phyloP scores from a whole-genome alignment of 306 rosid species.

The Medicago lupulina region DNA sequence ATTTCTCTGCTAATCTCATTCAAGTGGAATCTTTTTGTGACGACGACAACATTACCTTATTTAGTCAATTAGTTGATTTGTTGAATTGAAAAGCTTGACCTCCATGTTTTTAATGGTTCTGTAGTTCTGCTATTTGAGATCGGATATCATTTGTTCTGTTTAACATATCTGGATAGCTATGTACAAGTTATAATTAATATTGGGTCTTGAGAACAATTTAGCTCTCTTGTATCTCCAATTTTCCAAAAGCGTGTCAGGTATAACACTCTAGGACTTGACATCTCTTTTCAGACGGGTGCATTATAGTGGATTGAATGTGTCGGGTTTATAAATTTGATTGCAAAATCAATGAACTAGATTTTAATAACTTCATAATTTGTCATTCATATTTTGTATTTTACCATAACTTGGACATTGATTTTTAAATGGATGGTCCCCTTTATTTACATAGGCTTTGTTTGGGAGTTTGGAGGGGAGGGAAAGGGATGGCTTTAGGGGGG shows the following conservation, averaged over 20 bases:
- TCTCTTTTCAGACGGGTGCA: neutral
- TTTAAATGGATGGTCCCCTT: neutral
- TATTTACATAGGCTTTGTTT: too few relatives aligned
- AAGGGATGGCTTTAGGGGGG: too few relatives aligned
- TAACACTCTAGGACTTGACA: neutral
- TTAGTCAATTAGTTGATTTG: neutral
- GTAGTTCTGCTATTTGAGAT: neutral
- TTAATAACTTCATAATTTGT: constrained; percentile 6
- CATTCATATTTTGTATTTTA: neutral
- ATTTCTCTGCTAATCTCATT: neutral
- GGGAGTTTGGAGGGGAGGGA: too few relatives aligned
- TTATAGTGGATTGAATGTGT: neutral
- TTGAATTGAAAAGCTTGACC: constrained; percentile 8
- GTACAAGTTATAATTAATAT: constrained; percentile 1
- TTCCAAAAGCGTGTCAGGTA: neutral
- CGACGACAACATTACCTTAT: neutral
- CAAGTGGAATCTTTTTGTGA: neutral
- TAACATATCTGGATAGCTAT: neutral
- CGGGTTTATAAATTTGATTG: neutral
- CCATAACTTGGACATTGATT: neutral
- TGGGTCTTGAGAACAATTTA: neutral
- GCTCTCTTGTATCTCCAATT: neutral
- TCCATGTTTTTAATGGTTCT: neutral
- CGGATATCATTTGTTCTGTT: neutral
- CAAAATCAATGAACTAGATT: neutral